Conservation (phyloP, 2,329 filamentous ascomycete species). For the Nectriaceae sp. region DNA sequence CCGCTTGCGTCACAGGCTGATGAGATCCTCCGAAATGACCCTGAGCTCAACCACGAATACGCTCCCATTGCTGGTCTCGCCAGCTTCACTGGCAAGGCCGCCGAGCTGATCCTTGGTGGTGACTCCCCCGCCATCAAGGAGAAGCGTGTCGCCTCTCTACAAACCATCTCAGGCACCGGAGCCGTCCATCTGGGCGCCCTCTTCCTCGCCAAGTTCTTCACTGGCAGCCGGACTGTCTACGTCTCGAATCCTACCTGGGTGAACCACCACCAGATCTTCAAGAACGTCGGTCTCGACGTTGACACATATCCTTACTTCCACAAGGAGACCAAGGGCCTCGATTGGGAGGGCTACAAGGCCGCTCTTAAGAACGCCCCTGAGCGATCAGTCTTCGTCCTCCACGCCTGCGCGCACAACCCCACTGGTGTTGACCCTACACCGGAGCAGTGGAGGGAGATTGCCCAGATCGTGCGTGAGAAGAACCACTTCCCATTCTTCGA, state of each 20-base stretch:
- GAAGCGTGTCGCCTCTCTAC: slow-evolving; percentile 77
- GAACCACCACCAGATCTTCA: slow-evolving; percentile 98
- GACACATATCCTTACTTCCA: slow-evolving; percentile 94
- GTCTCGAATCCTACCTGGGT: slow-evolving; percentile 96
- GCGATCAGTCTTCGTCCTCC: slow-evolving; percentile 84
- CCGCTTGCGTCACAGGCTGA: slow-evolving; percentile 67
- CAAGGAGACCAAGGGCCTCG: slow-evolving; percentile 83
- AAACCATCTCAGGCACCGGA: slow-evolving; percentile 97
- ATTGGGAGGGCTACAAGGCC: slow-evolving; percentile 85
- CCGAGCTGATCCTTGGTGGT: slow-evolving; percentile 82
- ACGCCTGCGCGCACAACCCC: slow-evolving; percentile 97
- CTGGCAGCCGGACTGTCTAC: slow-evolving; percentile 75
- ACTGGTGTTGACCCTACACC: slow-evolving; percentile 94
- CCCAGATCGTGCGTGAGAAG: slow-evolving; percentile 72
- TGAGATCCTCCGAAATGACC: slow-evolving; percentile 83
- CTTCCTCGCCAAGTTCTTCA: slow-evolving; percentile 93
- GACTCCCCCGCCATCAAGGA: slow-evolving; percentile 82
- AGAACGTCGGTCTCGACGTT: slow-evolving; percentile 78
- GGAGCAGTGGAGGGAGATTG: slow-evolving; percentile 93
- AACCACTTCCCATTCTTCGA: slow-evolving; percentile 98
- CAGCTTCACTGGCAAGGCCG: slow-evolving; percentile 84
- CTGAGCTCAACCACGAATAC: slow-evolving; percentile 95
- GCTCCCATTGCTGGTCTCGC: slow-evolving; percentile 90
- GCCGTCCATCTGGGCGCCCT: slow-evolving; percentile 91
- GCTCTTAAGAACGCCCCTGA: slow-evolving; percentile 71